Conservation (phyloP, 2,329 filamentous ascomycete species). For the Alternaria sp. region DNA sequence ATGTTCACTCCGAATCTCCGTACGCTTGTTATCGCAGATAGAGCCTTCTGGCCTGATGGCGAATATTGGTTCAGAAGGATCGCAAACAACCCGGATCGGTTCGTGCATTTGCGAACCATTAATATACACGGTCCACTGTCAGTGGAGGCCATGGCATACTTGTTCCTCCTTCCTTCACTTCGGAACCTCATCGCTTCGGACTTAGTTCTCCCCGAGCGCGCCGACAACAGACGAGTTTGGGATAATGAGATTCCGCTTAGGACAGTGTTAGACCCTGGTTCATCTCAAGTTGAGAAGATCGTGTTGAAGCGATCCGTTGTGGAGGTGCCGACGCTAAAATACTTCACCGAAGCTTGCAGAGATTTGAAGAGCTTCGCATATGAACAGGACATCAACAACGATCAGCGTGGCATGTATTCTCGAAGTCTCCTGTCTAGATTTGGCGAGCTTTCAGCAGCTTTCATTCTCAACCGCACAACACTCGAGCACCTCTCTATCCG, state of each 20-base stretch:
- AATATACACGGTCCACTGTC: constrained; percentile 11
- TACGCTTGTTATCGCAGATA: constrained; percentile 10
- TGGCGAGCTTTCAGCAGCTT: background rate
- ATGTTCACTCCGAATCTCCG: constrained; percentile 5
- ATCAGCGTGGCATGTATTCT: background rate
- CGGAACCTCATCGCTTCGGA: constrained; percentile 2
- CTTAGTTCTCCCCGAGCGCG: constrained; percentile 1
- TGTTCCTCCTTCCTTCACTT: constrained; percentile 14
- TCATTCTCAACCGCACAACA: background rate
- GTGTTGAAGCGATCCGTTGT: constrained; percentile 13
- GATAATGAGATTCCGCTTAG: constrained; percentile 6
- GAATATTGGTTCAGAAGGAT: constrained; percentile 8
- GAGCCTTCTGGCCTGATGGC: constrained; percentile 1
- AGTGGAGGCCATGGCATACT: constrained; percentile 12
- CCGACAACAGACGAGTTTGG: background rate
- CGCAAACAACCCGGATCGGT: background rate
- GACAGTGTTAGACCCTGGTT: constrained; percentile 3
- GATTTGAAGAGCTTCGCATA: constrained; percentile 12
- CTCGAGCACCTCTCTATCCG: constrained; percentile 11
- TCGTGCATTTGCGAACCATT: background rate
- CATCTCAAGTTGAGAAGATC: constrained; percentile 5
- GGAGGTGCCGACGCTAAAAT: background rate
- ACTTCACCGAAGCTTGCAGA: constrained; percentile 11
- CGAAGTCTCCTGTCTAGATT: constrained; percentile 1
- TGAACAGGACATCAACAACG: constrained; percentile 13